Evolutionary conservation across 2,329 filamentous ascomycete genomes (phyloP).

Genomic region (Clonostachys rhizophaga): DNA sequence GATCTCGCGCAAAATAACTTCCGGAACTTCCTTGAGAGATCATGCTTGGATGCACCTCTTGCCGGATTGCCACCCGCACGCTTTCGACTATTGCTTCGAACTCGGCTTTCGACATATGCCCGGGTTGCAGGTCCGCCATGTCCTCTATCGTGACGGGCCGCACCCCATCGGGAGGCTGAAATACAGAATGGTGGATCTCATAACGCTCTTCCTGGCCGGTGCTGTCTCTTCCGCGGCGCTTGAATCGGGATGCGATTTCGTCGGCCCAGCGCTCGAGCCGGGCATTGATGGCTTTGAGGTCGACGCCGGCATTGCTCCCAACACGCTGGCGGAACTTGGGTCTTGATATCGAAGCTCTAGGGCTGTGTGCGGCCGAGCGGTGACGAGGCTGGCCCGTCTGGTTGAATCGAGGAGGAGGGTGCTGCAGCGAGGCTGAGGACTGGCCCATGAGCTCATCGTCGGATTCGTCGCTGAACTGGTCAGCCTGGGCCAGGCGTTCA

Average conservation of each 20-base stretch:
- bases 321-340: slow-evolving; percentile 39
- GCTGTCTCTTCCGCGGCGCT: slow-evolving; percentile 74
- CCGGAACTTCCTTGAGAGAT: slow-evolving; percentile 97
- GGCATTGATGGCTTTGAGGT: slow-evolving; percentile 97
- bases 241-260: slow-evolving; percentile 96
- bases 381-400: slow-evolving; percentile 57
- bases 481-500: slow-evolving; percentile 78
- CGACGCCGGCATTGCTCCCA: slow-evolving; percentile 80
- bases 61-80: slow-evolving; percentile 83
- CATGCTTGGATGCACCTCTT: slow-evolving; percentile 89
- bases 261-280: slow-evolving; percentile 94
- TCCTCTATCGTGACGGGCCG: slow-evolving; percentile 73
- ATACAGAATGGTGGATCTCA: slow-evolving; percentile 97
- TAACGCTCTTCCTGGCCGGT: slow-evolving; percentile 74
- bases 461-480: slow-evolving; percentile 68
- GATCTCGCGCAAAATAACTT: slow-evolving; percentile 93
- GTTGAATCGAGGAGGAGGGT: slow-evolving; percentile 57
- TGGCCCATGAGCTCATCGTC: slow-evolving; percentile 57
- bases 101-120: slow-evolving; percentile 69
- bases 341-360: slow-evolving; percentile 31
- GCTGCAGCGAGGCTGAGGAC: slow-evolving; percentile 51
- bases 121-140: slow-evolving; percentile 54
- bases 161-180: slow-evolving; percentile 86
- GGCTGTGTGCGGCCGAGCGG: slow-evolving; percentile 55
- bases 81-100: slow-evolving; percentile 89